phyloP scores from a whole-genome alignment of 371 early-diverging fungal genomes.

The Mortierella sp. region DNA sequence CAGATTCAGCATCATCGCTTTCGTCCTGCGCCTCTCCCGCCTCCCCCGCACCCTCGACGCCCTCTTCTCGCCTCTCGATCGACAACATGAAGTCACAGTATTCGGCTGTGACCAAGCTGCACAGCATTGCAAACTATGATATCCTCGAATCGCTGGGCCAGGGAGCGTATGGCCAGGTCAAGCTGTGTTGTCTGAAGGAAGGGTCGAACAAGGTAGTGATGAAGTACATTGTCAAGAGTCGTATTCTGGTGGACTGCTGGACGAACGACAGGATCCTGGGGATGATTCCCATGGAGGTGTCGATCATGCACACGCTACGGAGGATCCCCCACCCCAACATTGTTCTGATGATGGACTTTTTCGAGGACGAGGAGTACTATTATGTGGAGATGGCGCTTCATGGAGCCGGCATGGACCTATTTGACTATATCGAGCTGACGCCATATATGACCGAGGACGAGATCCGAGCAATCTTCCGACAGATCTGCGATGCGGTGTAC shows the following conservation, averaged over 20 bases:
- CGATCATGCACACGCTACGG: constrained; percentile 74
- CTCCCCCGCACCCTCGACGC: constrained; percentile 50
- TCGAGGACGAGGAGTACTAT: constrained; percentile 77
- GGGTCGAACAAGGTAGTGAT: constrained; percentile 73
- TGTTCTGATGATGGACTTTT: constrained; percentile 74
- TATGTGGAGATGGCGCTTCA: constrained; percentile 79
- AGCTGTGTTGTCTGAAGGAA: constrained; percentile 51
- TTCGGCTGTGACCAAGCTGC: constrained; percentile 60
- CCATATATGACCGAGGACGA: constrained; percentile 68
- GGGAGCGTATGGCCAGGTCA: constrained; percentile 82
- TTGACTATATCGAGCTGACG: constrained; percentile 82
- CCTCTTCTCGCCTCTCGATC: constrained; percentile 34
- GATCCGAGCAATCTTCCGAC: constrained; percentile 72
- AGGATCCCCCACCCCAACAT: constrained; percentile 73
- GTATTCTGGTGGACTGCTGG: constrained; percentile 82
- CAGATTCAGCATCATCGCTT: constrained; percentile 26
- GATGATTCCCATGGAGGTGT: constrained; percentile 78
- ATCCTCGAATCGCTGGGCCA: constrained; percentile 76
- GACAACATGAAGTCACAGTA: constrained; percentile 55
- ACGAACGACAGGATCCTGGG: constrained; percentile 75
- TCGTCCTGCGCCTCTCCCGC: constrained; percentile 43
- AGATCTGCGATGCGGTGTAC: constrained; percentile 72
- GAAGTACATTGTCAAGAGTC: constrained; percentile 83
- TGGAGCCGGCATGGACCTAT: constrained; percentile 78
- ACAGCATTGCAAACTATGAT: constrained; percentile 71